Conservation (phyloP, 2,329 filamentous ascomycete species). For the Diaporthe batatas region DNA sequence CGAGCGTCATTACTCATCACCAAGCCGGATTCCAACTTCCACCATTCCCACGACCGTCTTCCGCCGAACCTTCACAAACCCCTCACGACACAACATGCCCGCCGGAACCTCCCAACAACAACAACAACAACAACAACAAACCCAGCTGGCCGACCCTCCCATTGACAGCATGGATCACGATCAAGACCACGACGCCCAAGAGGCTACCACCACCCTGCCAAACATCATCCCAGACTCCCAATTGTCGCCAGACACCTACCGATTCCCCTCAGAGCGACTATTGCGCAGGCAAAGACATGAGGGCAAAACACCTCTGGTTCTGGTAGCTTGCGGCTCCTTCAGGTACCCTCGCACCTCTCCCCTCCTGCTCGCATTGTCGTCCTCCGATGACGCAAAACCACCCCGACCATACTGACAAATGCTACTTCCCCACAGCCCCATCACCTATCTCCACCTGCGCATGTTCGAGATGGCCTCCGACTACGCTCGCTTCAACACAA, state of each 20-base stretch:
- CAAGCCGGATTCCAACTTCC: neutral
- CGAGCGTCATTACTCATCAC: conserved; percentile 25
- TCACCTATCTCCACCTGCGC: conserved; percentile 51
- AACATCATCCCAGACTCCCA: conserved; percentile 41
- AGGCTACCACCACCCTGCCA: conserved; percentile 18
- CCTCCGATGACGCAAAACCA: neutral
- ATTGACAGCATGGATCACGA: conserved; percentile 29
- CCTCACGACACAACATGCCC: neutral
- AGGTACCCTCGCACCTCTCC: conserved; percentile 44
- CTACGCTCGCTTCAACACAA: conserved; percentile 54
- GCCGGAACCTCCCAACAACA: conserved; percentile 13
- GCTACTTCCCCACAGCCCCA: conserved; percentile 42
- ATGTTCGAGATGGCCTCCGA: conserved; percentile 56
- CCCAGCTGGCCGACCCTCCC: neutral
- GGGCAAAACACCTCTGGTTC: conserved; percentile 51
- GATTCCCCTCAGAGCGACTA: conserved; percentile 48
- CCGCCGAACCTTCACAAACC: neutral
- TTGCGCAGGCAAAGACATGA: conserved; percentile 45
- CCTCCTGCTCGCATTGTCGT: neutral
- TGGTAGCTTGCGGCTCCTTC: conserved; percentile 54
- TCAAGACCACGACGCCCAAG: conserved; percentile 18
- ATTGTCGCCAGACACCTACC: conserved; percentile 44
- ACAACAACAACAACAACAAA: neutral
- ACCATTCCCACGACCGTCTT: neutral
- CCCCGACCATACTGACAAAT: conserved; percentile 30